Base-by-base conservation (phyloP, 495 filamentous ascomycete species). In the Paragyromitra xinjiangensis region DNA sequence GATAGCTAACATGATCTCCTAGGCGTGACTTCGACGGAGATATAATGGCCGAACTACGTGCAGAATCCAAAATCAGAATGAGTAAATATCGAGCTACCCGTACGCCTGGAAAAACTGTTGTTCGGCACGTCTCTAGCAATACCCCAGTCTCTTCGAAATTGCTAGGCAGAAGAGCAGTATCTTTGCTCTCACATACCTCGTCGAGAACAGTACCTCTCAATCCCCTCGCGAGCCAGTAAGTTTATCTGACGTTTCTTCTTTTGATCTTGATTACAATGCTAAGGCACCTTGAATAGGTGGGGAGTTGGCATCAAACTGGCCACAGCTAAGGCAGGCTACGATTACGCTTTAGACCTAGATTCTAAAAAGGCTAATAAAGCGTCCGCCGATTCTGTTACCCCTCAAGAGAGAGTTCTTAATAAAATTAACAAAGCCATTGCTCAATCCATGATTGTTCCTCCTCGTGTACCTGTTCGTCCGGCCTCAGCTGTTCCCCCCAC, bases 171-270 rank as follows among this genome's bases (percentile, higher is more conserved):
- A 58, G 40, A 29, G 50, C 34, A 37, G 7, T 11, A 14, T 58
- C 58, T 11, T 3, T 48, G 44, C 53, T 34, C 40, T 48, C 66
- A 1, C 34, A 58, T 19, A 45, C 50, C 12, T 26, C 50, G 11
- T 40, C 77, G 4, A 79, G 66, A 55, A 40, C 44, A 11, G 26
- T 66, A 42, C 51, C 62, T 39, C 19, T 22, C 9, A 79, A 79
- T 48, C 77, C 77, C 16, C 45, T 62, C 0, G 61, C 78, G 44
- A 79, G 68, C 61, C 77, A 72, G 77, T 79, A 79, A 24, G 66
- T 66, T 40, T 39, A 61, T n/a, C 29, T 19, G 42, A 3, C 0
- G 22, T 12, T 24, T 11, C n/a, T 29, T 34, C 11, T n/a, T 42
- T 71, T 37, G 2, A 2, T 37, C 8, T 14, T 42, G 16, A 44